A percentile compares a stretch with the other conserved stretches of the same genome.
These are phyloP conservation scores for Thermothielavioides terrestris DNA, from an alignment of 495 filamentous ascomycete species.

Conservation along the genomic window DNA sequence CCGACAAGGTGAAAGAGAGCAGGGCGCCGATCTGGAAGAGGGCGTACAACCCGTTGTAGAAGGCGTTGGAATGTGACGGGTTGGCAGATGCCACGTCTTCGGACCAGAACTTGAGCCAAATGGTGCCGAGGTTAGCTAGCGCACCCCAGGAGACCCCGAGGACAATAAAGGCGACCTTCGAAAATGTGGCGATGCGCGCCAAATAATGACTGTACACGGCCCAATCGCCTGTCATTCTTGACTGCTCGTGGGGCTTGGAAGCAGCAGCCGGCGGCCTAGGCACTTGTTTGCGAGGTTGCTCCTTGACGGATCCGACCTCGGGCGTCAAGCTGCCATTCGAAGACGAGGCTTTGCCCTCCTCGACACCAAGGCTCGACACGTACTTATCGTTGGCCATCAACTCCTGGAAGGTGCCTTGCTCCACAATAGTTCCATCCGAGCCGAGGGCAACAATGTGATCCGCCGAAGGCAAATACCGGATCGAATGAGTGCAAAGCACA, in stretches of 20 bases:
- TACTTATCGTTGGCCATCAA: slow-evolving; percentile 19
- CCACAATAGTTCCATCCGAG: slow-evolving; percentile 14
- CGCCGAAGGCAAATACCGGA: slow-evolving; percentile 38
- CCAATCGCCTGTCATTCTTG: slow-evolving; percentile 15
- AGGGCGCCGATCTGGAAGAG: slow-evolving; percentile 17
- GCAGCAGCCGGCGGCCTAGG: not conserved
- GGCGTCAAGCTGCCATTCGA: slow-evolving; percentile 1
- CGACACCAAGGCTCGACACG: slow-evolving; percentile 12
- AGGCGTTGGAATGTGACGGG: slow-evolving; percentile 15
- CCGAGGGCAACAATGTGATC: slow-evolving; percentile 40
- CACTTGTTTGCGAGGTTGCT: not conserved
- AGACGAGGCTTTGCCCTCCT: not conserved
- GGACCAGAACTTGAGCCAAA: slow-evolving; percentile 24
- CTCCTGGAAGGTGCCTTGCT: slow-evolving; percentile 22
- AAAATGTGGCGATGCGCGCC: slow-evolving; percentile 6
- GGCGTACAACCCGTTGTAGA: slow-evolving; percentile 18
- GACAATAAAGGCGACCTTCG: not conserved
- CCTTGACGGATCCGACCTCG: not conserved
- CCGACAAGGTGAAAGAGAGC: slow-evolving; percentile 4
- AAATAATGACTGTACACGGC: slow-evolving; percentile 19
- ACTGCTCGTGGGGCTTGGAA: not conserved
- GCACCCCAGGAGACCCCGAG: slow-evolving; percentile 11
- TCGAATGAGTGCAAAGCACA: slow-evolving; percentile 22
- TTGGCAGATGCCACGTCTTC: slow-evolving; percentile 8
- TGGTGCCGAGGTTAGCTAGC: slow-evolving; percentile 15